Evolutionary conservation across 2,329 filamentous ascomycete genomes (phyloP), one percentile per base, ranked within the genome.

Genomic region (Tolypocladium tropicale): DNA sequence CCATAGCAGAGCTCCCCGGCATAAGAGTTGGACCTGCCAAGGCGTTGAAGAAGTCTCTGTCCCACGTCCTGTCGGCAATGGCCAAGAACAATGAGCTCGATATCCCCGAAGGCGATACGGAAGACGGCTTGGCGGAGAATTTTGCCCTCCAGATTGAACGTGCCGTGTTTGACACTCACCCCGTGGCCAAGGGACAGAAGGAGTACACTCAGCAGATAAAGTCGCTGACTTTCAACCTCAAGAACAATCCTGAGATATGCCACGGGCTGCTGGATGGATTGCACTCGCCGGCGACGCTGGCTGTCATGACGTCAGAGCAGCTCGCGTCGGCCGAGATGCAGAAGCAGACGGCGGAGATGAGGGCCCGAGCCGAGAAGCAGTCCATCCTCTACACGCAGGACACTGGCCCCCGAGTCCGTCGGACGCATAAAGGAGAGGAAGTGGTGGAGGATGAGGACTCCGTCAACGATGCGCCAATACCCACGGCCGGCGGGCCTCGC

Each of bases 391-490:
- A 93, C 58, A 82, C 90, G 16, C 83, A 89, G 23, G 84, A 88
- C 21, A 69, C 70, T 1, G 80, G 83, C 52, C 90, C 92, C 4
- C 84, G 91, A 3, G 86, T 96, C 56, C 83, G 91, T 64, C 85
- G 89, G 62, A 96, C 93, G 2, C 93, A 97, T 75, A 97, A 97
- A 71, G 94, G 94, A 14, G 92, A 96, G 57, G 94, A 97, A 68
- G 72, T 96, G 18, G 80, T 97, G 18, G 91, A 93, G 59, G 84
- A 88, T 50, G 90, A 95, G 36, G 78, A 73, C n/a, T 68, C 72
- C 39, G 58, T 71, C n/a, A 67, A 64, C 37, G 70, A 74, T 28
- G 65, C 67, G n/a, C 68, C 68, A 10, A 63, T 67, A 21, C 70
- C 71, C 28, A 58, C 39, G 30, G 56, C 59, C 11, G 62, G 58